A percentile compares a stretch with the other conserved stretches of the same genome.
Evolutionary conservation across 1,284 basidiomycete genomes (phyloP).

Genomic region (Trametes hirsuta): DNA sequence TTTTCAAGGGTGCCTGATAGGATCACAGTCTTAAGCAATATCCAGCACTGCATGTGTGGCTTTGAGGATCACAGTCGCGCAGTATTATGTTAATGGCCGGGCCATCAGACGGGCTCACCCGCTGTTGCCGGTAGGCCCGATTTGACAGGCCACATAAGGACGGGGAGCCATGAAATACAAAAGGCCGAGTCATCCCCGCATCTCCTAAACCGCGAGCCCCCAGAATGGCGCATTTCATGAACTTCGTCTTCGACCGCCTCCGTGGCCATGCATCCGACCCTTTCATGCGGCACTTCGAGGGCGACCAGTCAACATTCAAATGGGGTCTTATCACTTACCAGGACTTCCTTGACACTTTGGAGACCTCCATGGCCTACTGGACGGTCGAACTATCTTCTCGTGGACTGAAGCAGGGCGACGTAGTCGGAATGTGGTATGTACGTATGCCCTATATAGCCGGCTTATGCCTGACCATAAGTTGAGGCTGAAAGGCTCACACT

Average conservation of each 20-base stretch:
- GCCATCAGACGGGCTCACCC: too few species aligned
- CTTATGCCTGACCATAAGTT: neutral
- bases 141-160: too few species aligned
- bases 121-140: too few species aligned
- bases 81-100: too few species aligned
- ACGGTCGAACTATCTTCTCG: neutral
- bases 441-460: neutral
- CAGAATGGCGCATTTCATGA: conserved; percentile 17
- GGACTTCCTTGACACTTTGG: conserved; percentile 10
- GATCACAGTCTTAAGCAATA: too few species aligned
- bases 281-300: conserved; percentile 14
- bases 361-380: conserved; percentile 3
- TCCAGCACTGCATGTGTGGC: too few species aligned
- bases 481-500: conserved; percentile 33
- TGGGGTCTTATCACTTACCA: conserved; percentile 11
- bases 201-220: neutral
- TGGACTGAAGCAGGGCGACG: conserved; percentile 11
- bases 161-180: neutral
- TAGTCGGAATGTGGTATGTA: conserved; percentile 16
- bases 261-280: neutral
- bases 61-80: too few species aligned
- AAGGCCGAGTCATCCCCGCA: too few species aligned
- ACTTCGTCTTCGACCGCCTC: conserved; percentile 6
- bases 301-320: neutral
- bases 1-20: too few species aligned